A percentile compares a stretch with the other conserved stretches of the same genome.
Conservation (phyloP, 1,139 yeast species). For the Yamadazyma diddensiae region DNA sequence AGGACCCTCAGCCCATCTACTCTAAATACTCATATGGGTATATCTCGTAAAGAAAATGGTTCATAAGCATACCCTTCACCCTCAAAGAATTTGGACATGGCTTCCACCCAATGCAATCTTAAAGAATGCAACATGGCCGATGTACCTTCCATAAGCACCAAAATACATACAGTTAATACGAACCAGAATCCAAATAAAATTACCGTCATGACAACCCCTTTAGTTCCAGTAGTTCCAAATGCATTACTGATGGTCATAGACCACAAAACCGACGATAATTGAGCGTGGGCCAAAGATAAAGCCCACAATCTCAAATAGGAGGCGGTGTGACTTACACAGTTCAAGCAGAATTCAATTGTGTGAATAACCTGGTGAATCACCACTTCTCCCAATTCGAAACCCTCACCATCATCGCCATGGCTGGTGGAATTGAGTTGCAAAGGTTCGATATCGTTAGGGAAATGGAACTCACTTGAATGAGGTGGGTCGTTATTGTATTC, state of each 20-base stretch:
- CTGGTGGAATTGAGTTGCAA: constrained; percentile 28
- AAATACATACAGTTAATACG: constrained; percentile 79
- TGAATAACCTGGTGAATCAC: constrained; percentile 98
- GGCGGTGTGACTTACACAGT: constrained; percentile 97
- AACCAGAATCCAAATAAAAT: constrained; percentile 93
- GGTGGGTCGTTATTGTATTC: constrained; percentile 21
- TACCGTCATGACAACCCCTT: constrained; percentile 73
- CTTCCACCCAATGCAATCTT: constrained; percentile 98
- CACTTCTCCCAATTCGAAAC: constrained; percentile 79
- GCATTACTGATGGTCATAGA: constrained; percentile 88
- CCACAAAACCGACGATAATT: constrained; percentile 92
- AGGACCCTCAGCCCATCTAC: too few relatives aligned
- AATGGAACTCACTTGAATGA: constrained; percentile 24
- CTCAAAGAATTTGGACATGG: constrained; percentile 95
- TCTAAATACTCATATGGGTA: constrained; percentile 4
- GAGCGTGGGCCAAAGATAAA: constrained; percentile 93
- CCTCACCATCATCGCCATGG: constrained; percentile 39
- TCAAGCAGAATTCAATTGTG: constrained; percentile 95
- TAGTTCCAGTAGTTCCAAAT: constrained; percentile 61
- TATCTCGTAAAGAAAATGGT: constrained; percentile 61
- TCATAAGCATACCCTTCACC: constrained; percentile 91
- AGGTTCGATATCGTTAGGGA: constrained; percentile 51
- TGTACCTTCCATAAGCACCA: constrained; percentile 98
- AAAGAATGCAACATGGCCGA: constrained; percentile 97
- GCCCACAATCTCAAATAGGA: constrained; percentile 98